These are phyloP conservation scores for Apiotrichum laibachii DNA, from an alignment of 1,284 basidiomycete genomes.

Conservation along the genomic window DNA sequence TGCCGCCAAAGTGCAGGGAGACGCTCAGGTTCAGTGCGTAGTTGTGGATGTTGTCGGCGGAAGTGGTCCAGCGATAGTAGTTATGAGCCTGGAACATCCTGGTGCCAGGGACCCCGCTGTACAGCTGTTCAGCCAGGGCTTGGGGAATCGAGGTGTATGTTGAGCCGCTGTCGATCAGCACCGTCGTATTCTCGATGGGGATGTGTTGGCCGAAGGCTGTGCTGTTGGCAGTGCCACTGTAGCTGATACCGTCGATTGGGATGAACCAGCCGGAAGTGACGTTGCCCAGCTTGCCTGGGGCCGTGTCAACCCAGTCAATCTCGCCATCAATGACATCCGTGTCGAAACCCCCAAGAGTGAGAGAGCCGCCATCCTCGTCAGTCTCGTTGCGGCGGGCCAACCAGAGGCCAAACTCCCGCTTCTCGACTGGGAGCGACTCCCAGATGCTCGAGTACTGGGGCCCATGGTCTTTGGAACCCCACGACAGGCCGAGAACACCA, in stretches of 20 bases:
- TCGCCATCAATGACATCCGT: constrained; percentile 67
- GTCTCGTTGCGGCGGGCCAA: constrained; percentile 58
- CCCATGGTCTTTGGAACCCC: neutral
- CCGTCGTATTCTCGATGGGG: constrained; percentile 15
- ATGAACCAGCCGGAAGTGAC: constrained; percentile 42
- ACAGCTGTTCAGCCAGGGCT: constrained; percentile 63
- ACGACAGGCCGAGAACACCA: neutral
- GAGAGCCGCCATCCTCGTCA: constrained; percentile 63
- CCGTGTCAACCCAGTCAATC: constrained; percentile 66
- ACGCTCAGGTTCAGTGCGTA: neutral
- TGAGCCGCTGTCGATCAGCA: constrained; percentile 67
- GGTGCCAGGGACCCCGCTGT: constrained; percentile 70
- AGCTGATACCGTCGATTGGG: constrained; percentile 66
- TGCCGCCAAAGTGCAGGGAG: neutral
- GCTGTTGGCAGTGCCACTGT: constrained; percentile 66
- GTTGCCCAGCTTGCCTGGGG: neutral
- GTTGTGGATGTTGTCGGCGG: neutral
- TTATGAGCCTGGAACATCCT: neutral
- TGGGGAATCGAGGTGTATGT: constrained; percentile 82
- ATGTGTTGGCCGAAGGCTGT: constrained; percentile 60
- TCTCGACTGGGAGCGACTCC: neutral
- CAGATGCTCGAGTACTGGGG: neutral
- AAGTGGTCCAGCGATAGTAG: neutral
- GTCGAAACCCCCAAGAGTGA: constrained; percentile 68
- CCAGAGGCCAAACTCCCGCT: constrained; percentile 73